Evolutionary conservation across 2,329 filamentous ascomycete species (phyloP).

Genomic region (Fusarium papillatum): DNA sequence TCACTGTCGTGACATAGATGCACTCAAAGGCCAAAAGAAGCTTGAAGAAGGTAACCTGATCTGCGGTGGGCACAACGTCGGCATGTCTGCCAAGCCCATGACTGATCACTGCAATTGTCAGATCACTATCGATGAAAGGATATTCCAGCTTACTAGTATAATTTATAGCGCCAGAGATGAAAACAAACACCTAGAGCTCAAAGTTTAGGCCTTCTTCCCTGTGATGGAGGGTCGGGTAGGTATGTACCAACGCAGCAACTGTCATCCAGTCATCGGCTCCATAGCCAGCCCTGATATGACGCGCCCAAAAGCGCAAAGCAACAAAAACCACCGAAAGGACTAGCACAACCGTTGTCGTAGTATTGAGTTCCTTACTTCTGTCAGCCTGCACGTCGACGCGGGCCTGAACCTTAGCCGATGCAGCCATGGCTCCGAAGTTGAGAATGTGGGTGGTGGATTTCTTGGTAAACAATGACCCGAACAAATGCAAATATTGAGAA

Average conservation of each 20-base stretch:
- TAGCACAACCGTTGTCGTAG: slow-evolving; percentile 17
- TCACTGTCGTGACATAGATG: slow-evolving; percentile 27
- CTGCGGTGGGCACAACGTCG: not conserved
- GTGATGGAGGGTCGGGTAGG: not conserved
- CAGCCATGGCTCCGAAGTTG: not conserved
- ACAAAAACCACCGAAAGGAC: slow-evolving; percentile 16
- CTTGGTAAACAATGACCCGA: not conserved
- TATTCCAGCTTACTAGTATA: slow-evolving; percentile 20
- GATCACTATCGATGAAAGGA: fast-evolving
- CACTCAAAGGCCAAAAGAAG: slow-evolving; percentile 30
- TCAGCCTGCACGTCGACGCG: slow-evolving; percentile 2
- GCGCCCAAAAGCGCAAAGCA: slow-evolving; percentile 22
- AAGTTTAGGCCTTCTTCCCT: not conserved
- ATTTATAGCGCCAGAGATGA: slow-evolving; percentile 23
- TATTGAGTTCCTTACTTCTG: slow-evolving; percentile 15
- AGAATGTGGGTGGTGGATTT: not conserved
- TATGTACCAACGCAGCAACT: slow-evolving; percentile 18
- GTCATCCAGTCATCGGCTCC: slow-evolving; percentile 29
- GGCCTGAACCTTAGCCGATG: not conserved
- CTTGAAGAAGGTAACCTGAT: slow-evolving; percentile 22
- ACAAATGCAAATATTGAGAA: not conserved
- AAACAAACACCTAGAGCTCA: slow-evolving; percentile 15
- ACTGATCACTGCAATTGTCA: slow-evolving; percentile 21
- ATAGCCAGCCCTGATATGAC: slow-evolving; percentile 14
- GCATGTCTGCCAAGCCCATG: slow-evolving; percentile 29